A percentile compares a stretch with the other conserved stretches of the same genome.
These are phyloP conservation scores for Irpex sp. DNA, from an alignment of 1,284 basidiomycete genomes.

Conservation along the genomic window DNA sequence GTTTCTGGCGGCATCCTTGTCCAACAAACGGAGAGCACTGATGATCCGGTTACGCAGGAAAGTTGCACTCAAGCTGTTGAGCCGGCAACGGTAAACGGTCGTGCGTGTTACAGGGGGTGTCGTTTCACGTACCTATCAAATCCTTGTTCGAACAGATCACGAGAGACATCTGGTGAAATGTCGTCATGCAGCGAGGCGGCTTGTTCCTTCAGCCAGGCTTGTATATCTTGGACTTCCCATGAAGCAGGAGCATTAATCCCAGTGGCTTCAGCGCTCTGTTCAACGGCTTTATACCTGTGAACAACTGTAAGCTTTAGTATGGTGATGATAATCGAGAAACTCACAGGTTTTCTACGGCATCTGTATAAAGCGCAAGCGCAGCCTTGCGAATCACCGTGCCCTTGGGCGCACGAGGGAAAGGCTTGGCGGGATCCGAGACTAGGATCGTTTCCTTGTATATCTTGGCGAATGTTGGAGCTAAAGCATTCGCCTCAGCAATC, in stretches of 20 bases:
- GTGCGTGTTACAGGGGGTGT: too few species aligned
- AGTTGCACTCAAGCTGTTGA: conserved; percentile 27
- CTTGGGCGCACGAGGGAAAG: conserved; percentile 27
- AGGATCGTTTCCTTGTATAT: conserved; percentile 33
- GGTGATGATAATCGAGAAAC: conserved; percentile 4
- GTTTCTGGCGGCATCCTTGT: conserved; percentile 1
- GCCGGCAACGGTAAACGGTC: too few species aligned
- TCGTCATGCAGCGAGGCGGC: conserved; percentile 21
- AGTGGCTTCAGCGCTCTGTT: conserved; percentile 14
- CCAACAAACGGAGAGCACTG: conserved; percentile 18
- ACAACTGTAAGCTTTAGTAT: not conserved
- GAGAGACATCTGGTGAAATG: conserved; percentile 10
- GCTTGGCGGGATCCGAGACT: conserved; percentile 20
- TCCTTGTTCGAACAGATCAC: conserved; percentile 31
- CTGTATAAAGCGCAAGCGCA: conserved; percentile 23
- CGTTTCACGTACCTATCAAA: conserved; percentile 29
- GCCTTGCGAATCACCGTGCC: conserved; percentile 23
- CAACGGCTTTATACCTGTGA: conserved; percentile 21
- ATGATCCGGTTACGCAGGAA: conserved; percentile 30
- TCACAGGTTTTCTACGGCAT: conserved; percentile 27
- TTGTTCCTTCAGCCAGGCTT: conserved; percentile 27
- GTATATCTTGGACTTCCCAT: conserved; percentile 23
- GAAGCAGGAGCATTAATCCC: conserved; percentile 17
- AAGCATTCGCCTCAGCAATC: conserved; percentile 31
- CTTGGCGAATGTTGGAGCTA: conserved; percentile 35